Evolutionary conservation across 805 yeast genomes (phyloP).

Genomic region (Kockiozyma suomiensis): DNA sequence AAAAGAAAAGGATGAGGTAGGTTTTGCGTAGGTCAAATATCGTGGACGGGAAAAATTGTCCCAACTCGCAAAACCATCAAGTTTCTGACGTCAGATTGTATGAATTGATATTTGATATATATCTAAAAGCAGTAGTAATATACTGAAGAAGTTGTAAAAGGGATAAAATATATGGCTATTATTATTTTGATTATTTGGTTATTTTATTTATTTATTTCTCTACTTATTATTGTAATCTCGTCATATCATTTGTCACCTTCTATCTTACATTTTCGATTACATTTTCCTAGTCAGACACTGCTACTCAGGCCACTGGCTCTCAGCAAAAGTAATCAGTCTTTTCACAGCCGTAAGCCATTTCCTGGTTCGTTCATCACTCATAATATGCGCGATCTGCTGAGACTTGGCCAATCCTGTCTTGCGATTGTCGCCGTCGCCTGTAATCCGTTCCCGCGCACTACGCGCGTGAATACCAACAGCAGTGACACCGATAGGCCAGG

Average conservation of each 20-base stretch:
- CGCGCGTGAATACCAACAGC: conserved; percentile 80
- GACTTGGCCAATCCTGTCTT: conserved; percentile 11
- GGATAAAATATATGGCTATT: not conserved
- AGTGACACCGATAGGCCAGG: conserved; percentile 89
- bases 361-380: conserved; percentile 75
- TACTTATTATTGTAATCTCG: too few relatives aligned
- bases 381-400: conserved; percentile 60
- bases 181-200: too few relatives aligned
- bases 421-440: conserved; percentile 47
- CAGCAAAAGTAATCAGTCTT: conserved; percentile 64
- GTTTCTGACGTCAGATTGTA: conserved; percentile 2
- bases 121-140: too few relatives aligned
- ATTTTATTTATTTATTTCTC: not conserved
- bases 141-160: not conserved
- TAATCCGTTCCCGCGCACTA: conserved; percentile 60
- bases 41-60: conserved; percentile 1
- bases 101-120: not conserved
- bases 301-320: conserved; percentile 40
- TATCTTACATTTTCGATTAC: too few relatives aligned
- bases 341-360: conserved; percentile 75
- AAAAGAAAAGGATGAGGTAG: too few relatives aligned
- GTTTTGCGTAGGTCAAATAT: not conserved
- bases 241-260: too few relatives aligned
- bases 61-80: not conserved
- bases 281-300: not conserved